Base-by-base conservation (phyloP, 306 rosid species). In the Pterocarpus santalinus region DNA sequence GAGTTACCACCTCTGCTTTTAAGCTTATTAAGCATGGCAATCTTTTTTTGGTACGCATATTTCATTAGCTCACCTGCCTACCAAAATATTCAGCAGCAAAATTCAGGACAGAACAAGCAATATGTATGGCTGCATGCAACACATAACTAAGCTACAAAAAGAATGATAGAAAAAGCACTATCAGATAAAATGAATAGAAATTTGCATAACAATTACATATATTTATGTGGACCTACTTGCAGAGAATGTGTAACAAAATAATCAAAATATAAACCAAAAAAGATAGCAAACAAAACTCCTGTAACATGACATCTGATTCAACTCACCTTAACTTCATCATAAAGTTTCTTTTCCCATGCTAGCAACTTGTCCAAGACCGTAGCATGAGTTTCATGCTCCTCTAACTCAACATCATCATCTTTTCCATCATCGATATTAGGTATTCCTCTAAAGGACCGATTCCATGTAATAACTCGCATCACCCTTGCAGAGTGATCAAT, bases 61-160 rank as follows among this genome's bases (percentile, higher is more conserved):
- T 96, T 93, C 99, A 96, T 96, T 30, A 93, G 73, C 75, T 96
- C 98, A 60, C 98, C 97, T 64, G 98, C 94, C 99, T 96, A 90
- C 66, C 84, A 86, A 85, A 69, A 75, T 71, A 79, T 49, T 81
- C 30, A 70, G 78, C 28, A 67, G 69, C 75, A 65, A 77, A 57
- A 78, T 65, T 43, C 46, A 67, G 73, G 67, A 17, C 32, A 60
- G 11, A 60, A 65, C 70, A 16, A 17, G 53, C 53, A 55, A 63
- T 14, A 34, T 9, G 52, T 14, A n/a, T 58, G 34, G 34, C 12
- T 51, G 55, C 46, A 43, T 41, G 11, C 52, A 57, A 75, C 10
- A 7, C 13, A 68, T 12, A 61, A 41, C 39, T 47, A 81, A 61
- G 76, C 60, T 43, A 17, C 66, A 75, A 41, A 46, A 9, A 52